Conservation (phyloP, 148 eudicot genomes). For the Rhododendron molle region DNA sequence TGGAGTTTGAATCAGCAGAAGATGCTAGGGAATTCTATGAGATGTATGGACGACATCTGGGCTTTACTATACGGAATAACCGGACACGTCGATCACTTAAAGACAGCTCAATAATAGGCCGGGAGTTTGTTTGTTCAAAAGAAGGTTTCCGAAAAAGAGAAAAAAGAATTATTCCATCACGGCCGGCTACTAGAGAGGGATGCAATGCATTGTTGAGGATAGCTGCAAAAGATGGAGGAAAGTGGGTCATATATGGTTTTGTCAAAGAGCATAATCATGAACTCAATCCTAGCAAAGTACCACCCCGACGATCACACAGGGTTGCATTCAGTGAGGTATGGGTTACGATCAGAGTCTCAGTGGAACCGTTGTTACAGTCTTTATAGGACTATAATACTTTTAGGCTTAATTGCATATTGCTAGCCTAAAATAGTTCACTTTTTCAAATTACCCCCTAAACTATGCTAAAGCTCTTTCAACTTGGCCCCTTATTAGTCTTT, state of each 20-base stretch:
- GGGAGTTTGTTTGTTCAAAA: conserved; percentile 20
- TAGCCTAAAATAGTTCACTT: too few species aligned
- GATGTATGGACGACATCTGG: neutral
- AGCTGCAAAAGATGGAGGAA: conserved; percentile 14
- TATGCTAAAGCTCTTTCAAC: too few species aligned
- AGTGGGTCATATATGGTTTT: conserved; percentile 9
- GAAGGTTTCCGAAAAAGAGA: conserved; percentile 10
- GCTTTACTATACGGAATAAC: conserved; percentile 14
- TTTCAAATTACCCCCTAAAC: too few species aligned
- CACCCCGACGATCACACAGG: conserved; percentile 11
- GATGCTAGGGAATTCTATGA: conserved; percentile 16
- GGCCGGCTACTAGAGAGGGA: conserved; percentile 6
- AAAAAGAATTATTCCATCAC: neutral
- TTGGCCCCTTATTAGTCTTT: too few species aligned
- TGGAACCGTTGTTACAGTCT: neutral
- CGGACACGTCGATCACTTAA: conserved; percentile 14
- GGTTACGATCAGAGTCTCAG: neutral
- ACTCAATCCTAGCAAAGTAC: conserved; percentile 14
- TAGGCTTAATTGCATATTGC: neutral
- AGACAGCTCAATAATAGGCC: conserved; percentile 13
- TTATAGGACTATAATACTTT: neutral
- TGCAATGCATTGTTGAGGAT: conserved; percentile 17
- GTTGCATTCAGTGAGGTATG: conserved; percentile 12
- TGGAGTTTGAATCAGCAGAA: conserved; percentile 12
- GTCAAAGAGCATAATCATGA: conserved; percentile 11